Conservation (phyloP, 1,139 yeast genomes). For the Diutina siamensis region DNA sequence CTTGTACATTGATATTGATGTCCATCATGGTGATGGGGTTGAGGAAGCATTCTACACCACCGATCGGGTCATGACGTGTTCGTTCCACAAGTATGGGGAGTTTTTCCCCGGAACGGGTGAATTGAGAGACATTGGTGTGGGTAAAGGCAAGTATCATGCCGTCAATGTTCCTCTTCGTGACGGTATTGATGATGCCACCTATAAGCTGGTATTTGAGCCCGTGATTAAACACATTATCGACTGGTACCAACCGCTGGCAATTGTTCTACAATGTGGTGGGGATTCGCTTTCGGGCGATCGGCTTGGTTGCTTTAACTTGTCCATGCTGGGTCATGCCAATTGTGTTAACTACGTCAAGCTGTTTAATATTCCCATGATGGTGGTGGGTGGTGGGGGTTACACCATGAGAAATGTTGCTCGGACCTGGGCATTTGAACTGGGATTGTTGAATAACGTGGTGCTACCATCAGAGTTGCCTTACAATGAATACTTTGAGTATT, state of each 20-base stretch:
- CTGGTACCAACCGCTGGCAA: conserved; percentile 90
- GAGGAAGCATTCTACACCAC: conserved; percentile 96
- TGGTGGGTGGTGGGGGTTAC: conserved; percentile 96
- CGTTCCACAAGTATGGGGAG: conserved; percentile 95
- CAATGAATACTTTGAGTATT: conserved; percentile 93
- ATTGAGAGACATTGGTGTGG: conserved; percentile 78
- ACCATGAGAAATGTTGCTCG: conserved; percentile 95
- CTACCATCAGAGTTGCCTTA: conserved; percentile 82
- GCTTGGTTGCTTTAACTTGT: conserved; percentile 82
- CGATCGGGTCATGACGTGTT: conserved; percentile 94
- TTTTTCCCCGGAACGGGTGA: conserved; percentile 96
- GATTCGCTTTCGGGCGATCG: conserved; percentile 89
- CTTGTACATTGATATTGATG: conserved; percentile 90
- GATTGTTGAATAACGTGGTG: conserved; percentile 67
- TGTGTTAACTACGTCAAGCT: conserved; percentile 85
- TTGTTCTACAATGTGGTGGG: conserved; percentile 88
- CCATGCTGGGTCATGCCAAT: conserved; percentile 91
- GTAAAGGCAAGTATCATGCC: conserved; percentile 78
- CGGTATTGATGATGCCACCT: conserved; percentile 85
- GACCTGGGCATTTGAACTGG: conserved; percentile 94
- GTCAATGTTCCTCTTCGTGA: conserved; percentile 86
- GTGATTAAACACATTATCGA: conserved; percentile 72
- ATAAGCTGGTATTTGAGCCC: conserved; percentile 81
- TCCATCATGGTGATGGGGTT: conserved; percentile 98
- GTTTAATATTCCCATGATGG: conserved; percentile 81